These are phyloP conservation scores for Suhomyces bokatorum DNA, from an alignment of 1,139 yeast species.

Conservation along the genomic window DNA sequence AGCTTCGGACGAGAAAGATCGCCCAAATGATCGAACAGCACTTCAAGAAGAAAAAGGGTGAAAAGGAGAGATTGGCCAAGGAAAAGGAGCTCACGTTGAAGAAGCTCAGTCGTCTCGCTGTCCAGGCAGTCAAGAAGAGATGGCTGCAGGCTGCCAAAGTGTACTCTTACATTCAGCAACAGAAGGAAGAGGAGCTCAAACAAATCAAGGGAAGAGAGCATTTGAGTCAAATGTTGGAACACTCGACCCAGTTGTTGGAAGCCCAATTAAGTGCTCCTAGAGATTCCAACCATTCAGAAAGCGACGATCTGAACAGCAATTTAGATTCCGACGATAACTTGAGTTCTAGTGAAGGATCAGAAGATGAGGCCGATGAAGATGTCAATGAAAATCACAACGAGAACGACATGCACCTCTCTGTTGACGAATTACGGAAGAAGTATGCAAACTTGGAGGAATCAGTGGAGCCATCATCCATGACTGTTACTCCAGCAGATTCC, in stretches of 20 bases:
- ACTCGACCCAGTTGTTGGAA: constrained; percentile 85
- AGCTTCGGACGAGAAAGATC: constrained; percentile 67
- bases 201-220: constrained; percentile 82
- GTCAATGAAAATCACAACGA: constrained; percentile 1
- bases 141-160: constrained; percentile 94
- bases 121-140: constrained; percentile 81
- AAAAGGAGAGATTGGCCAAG: constrained; percentile 75
- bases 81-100: constrained; percentile 69
- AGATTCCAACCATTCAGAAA: constrained; percentile 25
- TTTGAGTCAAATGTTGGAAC: constrained; percentile 83
- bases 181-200: constrained; percentile 69
- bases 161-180: constrained; percentile 50
- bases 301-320: constrained; percentile 16
- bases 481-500: constrained; percentile 6
- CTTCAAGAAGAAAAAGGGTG: constrained; percentile 83
- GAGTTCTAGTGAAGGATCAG: constrained; percentile 26
- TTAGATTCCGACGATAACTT: constrained; percentile 22
- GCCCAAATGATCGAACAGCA: constrained; percentile 85
- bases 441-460: constrained; percentile 53
- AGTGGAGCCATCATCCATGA: constrained; percentile 14
- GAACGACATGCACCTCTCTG: constrained; percentile 57
- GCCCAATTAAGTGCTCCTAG: constrained; percentile 62
- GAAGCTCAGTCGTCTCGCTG: constrained; percentile 74
- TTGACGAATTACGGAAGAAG: constrained; percentile 65
- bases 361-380: constrained; percentile 18